These are phyloP conservation scores for Calvatia gigantea DNA, from an alignment of 768 basidiomycete species.

Conservation along the genomic window DNA sequence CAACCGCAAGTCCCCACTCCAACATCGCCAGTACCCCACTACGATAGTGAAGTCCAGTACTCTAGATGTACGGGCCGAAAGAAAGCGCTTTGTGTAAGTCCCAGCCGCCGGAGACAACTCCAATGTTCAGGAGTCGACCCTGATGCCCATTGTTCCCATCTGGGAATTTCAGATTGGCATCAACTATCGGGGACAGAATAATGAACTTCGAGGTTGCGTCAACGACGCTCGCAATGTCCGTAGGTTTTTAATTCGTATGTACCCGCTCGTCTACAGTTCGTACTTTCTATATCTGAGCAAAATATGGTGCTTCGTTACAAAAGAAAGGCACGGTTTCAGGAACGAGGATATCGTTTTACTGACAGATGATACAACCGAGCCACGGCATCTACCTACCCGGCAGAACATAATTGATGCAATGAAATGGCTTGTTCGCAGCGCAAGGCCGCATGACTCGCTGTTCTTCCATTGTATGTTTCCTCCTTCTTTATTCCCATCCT, in stretches of 20 bases:
- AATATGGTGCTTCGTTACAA: background rate
- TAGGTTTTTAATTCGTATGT: slow-evolving; percentile 60
- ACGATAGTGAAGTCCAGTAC: slow-evolving; percentile 50
- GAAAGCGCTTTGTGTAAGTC: slow-evolving; percentile 78
- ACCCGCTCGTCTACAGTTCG: background rate
- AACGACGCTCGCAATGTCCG: slow-evolving; percentile 76
- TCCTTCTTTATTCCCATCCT: background rate
- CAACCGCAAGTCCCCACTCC: slow-evolving; percentile 7
- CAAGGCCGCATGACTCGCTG: slow-evolving; percentile 65
- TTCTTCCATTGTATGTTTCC: slow-evolving; percentile 66
- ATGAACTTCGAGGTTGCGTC: slow-evolving; percentile 71
- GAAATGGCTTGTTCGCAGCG: slow-evolving; percentile 64
- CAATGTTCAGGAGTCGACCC: background rate
- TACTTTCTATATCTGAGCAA: background rate
- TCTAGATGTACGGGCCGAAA: slow-evolving; percentile 75
- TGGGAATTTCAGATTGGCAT: slow-evolving; percentile 61
- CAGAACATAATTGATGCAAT: slow-evolving; percentile 47
- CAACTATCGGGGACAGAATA: slow-evolving; percentile 64
- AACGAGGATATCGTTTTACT: slow-evolving; percentile 64
- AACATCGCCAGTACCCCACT: slow-evolving; percentile 19
- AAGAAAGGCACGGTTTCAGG: slow-evolving; percentile 46
- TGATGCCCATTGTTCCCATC: slow-evolving; percentile 1
- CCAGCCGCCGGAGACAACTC: background rate
- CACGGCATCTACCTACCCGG: slow-evolving; percentile 40
- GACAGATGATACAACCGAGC: slow-evolving; percentile 53